A percentile compares a stretch with the other conserved stretches of the same genome.
phyloP scores from a whole-genome alignment of 2,329 filamentous ascomycete species.

The Aspergillus quadrilineatus region DNA sequence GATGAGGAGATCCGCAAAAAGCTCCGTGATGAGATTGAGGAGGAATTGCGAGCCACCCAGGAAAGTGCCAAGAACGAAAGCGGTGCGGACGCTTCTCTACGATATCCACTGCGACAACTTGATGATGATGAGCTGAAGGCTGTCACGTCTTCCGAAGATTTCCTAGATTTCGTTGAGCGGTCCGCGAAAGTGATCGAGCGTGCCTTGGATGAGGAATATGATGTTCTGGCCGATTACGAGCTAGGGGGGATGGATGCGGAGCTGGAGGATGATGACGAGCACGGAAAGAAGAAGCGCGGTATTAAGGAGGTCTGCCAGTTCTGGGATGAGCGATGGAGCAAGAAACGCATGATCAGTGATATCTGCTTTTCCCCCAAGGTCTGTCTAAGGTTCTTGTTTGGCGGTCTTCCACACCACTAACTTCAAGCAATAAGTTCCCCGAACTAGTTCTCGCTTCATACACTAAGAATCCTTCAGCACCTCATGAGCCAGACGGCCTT shows the following conservation, averaged over 20 bases:
- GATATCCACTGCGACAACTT: constrained; percentile 76
- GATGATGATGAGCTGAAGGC: constrained; percentile 83
- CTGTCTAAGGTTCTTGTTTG: constrained; percentile 16
- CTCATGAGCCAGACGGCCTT: constrained; percentile 88
- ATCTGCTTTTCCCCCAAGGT: constrained; percentile 92
- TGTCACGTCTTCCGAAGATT: constrained; percentile 88
- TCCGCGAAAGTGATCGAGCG: constrained; percentile 97
- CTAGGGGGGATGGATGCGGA: constrained; percentile 69
- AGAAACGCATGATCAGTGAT: constrained; percentile 94
- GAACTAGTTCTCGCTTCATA: constrained; percentile 92
- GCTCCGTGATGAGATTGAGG: constrained; percentile 84
- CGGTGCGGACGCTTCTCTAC: constrained; percentile 46
- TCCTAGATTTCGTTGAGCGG: constrained; percentile 89
- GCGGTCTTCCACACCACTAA: neutral
- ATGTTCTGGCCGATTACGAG: constrained; percentile 92
- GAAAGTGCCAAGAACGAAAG: constrained; percentile 38
- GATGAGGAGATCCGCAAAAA: constrained; percentile 88
- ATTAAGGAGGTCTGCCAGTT: constrained; percentile 85
- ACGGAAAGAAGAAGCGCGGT: constrained; percentile 45
- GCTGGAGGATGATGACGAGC: constrained; percentile 75
- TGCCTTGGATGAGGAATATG: constrained; percentile 91
- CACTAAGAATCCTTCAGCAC: constrained; percentile 93
- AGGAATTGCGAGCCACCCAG: constrained; percentile 76
- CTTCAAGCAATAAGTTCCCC: constrained; percentile 58
- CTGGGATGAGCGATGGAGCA: constrained; percentile 92